Evolutionary conservation across 1,284 basidiomycete species (phyloP), one percentile per base, ranked within the genome.

Genomic region (Sphaerobolus stellatus): DNA sequence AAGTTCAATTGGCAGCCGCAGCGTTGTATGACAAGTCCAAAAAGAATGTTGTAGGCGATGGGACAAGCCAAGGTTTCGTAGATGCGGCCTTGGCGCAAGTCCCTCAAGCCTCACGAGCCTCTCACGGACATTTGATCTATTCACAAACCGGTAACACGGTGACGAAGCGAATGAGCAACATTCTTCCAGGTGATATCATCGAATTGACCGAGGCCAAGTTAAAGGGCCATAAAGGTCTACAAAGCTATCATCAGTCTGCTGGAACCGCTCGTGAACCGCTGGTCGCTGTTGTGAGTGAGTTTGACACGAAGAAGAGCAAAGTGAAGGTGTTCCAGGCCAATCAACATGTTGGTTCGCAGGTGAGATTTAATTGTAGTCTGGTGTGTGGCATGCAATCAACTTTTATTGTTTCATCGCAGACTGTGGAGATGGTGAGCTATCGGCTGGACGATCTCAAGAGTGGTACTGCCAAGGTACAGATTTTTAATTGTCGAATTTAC

Each of bases 361-460:
- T 84, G 54, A 60, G 78, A 71, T 45, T 44, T 38, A 44, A 50
- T 51, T 56, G 54, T 55, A 8, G 40, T 25, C 36, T 22, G 54
- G 38, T 52, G 48, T 41, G 50, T 61, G 30, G 48, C 51, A 54
- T 57, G 59, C 59, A 58, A 16, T 25, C 54, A 14, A 34, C 54
- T 34, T n/a, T 44, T 58, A 47, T 48, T 9, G 22, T 34, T 13
- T 51, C 11, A 7, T 11, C 31, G n/a, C 67, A 86, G 81, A 84
- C 81, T 54, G 84, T 92, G 27, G 93, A 94, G 65, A 81, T 80
- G 50, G 86, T 83, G 25, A 93, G 88, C 61, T 93, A 95, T 72
- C 80, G 90, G 50, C 71, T 94, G 64, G 93, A 96, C 50, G 94
- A 96, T 75, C 68, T 96, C 62, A 95, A 94, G 76, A 87, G 82